phyloP scores from a whole-genome alignment of 768 basidiomycete species.

The Suillus fuscotomentosus region DNA sequence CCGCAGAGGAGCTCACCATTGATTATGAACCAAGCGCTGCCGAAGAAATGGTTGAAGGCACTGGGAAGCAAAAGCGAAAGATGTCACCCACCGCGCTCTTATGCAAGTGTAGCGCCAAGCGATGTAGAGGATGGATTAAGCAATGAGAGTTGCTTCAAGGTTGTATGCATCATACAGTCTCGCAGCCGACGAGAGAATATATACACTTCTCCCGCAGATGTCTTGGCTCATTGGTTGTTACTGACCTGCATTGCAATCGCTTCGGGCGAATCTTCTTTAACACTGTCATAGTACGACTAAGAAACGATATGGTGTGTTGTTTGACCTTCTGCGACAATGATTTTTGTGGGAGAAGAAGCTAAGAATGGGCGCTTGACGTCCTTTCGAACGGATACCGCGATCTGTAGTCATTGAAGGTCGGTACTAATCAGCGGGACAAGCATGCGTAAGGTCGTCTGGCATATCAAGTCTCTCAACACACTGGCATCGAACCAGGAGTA shows the following conservation, averaged over 20 bases:
- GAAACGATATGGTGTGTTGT: too few relatives aligned
- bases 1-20: slow-evolving; percentile 56
- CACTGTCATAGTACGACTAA: too few relatives aligned
- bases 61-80: slow-evolving; percentile 21
- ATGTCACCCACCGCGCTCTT: slow-evolving; percentile 28
- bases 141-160: neutral
- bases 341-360: too few relatives aligned
- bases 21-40: slow-evolving; percentile 56
- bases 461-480: too few relatives aligned
- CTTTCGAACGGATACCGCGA: too few relatives aligned
- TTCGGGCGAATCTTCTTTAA: too few relatives aligned
- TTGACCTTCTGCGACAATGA: too few relatives aligned
- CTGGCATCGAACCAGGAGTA: too few relatives aligned
- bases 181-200: neutral
- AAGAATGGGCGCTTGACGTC: too few relatives aligned
- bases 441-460: too few relatives aligned
- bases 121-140: slow-evolving; percentile 39
- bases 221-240: neutral
- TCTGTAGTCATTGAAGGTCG: too few relatives aligned
- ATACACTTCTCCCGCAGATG: neutral
- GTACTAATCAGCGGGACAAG: too few relatives aligned
- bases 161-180: neutral
- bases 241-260: neutral
- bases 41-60: slow-evolving; percentile 14
- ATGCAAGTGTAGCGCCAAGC: slow-evolving; percentile 37